phyloP scores from a whole-genome alignment of 768 basidiomycete genomes.

The Calocybe indica region DNA sequence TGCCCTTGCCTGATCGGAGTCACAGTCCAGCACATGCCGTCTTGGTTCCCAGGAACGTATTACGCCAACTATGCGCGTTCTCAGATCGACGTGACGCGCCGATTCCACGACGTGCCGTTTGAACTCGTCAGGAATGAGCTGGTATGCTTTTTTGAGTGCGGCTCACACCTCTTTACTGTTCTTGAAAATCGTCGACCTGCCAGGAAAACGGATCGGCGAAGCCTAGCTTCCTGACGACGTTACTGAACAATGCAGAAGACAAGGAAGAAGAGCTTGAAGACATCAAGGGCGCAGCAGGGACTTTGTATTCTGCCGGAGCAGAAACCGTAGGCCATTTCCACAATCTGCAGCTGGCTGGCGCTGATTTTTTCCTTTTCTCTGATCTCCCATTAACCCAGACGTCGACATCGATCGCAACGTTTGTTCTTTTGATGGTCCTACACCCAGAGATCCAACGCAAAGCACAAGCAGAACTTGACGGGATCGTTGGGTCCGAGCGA shows the following conservation, averaged over 20 bases:
- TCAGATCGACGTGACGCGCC: constrained; percentile 3
- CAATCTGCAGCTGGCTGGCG: constrained; percentile 1
- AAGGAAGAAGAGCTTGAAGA: constrained; percentile 5
- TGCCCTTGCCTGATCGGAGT: not conserved
- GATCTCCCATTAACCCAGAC: constrained; percentile 15
- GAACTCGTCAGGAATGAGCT: constrained; percentile 22
- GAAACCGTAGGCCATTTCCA: constrained; percentile 27
- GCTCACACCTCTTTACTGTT: not conserved
- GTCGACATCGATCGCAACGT: constrained; percentile 20
- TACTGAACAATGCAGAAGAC: constrained; percentile 11
- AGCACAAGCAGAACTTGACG: constrained; percentile 37
- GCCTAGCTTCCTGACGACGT: constrained; percentile 15
- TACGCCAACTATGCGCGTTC: constrained; percentile 13
- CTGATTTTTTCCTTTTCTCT: constrained; percentile 2
- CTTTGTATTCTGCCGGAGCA: constrained; percentile 23
- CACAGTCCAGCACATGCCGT: constrained; percentile 23
- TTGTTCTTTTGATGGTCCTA: constrained; percentile 33
- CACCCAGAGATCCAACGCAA: constrained; percentile 27
- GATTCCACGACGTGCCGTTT: constrained; percentile 24
- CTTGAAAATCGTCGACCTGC: not conserved
- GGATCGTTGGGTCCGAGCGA: constrained; percentile 24
- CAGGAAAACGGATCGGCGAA: constrained; percentile 16
- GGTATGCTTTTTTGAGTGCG: constrained; percentile 14
- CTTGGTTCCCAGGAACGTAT: constrained; percentile 26
- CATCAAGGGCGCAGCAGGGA: constrained; percentile 13